Conservation (phyloP, 2,329 filamentous ascomycete genomes). For the Cladosporium sp. region DNA sequence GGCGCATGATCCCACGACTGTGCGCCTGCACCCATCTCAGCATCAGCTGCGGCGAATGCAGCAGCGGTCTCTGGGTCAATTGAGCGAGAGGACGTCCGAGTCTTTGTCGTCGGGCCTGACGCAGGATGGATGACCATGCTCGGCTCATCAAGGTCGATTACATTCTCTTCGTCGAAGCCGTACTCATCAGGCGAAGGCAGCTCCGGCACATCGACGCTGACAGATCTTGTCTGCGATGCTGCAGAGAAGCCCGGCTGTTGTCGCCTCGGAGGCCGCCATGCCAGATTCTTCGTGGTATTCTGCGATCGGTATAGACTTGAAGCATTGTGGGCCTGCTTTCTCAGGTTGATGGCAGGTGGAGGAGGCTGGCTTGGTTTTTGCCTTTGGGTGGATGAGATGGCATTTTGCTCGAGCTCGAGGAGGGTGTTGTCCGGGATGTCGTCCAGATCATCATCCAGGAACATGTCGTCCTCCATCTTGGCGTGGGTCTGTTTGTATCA, state of each 20-base stretch:
- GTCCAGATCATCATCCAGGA: constrained; percentile 44
- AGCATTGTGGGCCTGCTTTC: constrained; percentile 21
- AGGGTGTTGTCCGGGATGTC: constrained; percentile 43
- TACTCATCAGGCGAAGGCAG: constrained; percentile 38
- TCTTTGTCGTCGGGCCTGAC: constrained; percentile 12
- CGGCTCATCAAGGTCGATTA: constrained; percentile 43
- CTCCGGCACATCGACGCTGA: constrained; percentile 7
- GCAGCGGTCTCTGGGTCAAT: constrained; percentile 27
- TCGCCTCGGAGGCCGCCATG: constrained; percentile 29
- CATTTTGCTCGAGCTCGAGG: constrained; percentile 42
- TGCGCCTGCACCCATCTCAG: constrained; percentile 25
- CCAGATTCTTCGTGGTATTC: constrained; percentile 19
- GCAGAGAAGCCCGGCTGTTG: constrained; percentile 1
- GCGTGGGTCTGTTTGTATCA: constrained; percentile 1
- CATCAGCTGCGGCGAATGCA: constrained; percentile 31
- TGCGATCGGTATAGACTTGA: constrained; percentile 19
- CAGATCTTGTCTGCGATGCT: neutral
- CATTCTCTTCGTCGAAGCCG: constrained; percentile 42
- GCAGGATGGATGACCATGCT: constrained; percentile 26
- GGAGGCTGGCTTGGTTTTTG: constrained; percentile 2
- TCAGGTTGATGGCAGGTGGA: neutral
- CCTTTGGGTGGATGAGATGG: constrained; percentile 40
- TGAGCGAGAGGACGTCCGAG: neutral
- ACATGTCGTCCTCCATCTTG: constrained; percentile 40
- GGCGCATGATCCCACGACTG: constrained; percentile 23